Conservation (phyloP, 805 yeast genomes). For the Myxozyma monticola region DNA sequence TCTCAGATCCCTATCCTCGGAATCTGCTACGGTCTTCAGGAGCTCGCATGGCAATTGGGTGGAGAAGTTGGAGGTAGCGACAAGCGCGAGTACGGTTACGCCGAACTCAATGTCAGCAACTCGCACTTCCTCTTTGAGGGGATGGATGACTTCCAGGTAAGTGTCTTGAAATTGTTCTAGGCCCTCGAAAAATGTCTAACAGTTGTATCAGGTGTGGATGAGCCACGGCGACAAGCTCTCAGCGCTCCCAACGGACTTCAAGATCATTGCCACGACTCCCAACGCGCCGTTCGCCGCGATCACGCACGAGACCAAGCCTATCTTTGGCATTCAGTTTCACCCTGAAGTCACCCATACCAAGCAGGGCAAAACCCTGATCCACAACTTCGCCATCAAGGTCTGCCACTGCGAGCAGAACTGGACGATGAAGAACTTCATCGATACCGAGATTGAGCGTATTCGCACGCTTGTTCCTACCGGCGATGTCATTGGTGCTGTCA, state of each 20-base stretch:
- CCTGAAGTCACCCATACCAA: conserved; percentile 98
- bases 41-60: conserved; percentile 95
- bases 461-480: conserved; percentile 90
- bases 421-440: conserved; percentile 98
- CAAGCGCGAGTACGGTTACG: conserved; percentile 98
- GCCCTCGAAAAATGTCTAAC: too few relatives aligned
- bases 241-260: conserved; percentile 85
- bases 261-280: conserved; percentile 83
- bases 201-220: conserved; percentile 99
- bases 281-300: conserved; percentile 97
- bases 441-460: conserved; percentile 92
- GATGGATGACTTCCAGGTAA: conserved; percentile 77
- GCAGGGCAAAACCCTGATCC: conserved; percentile 82
- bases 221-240: conserved; percentile 96
- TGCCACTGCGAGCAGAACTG: conserved; percentile 88
- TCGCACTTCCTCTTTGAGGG: conserved; percentile 74
- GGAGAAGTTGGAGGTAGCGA: conserved; percentile 89
- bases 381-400: conserved; percentile 89
- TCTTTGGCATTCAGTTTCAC: conserved; percentile 97
- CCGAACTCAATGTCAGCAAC: conserved; percentile 65
- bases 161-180: neutral
- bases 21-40: conserved; percentile 99
- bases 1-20: conserved; percentile 77
- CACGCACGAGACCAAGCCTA: conserved; percentile 66
- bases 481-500: conserved; percentile 98